Evolutionary conservation across 208 protist species (phyloP).

Genomic region (Acanthamoeba sp.): DNA sequence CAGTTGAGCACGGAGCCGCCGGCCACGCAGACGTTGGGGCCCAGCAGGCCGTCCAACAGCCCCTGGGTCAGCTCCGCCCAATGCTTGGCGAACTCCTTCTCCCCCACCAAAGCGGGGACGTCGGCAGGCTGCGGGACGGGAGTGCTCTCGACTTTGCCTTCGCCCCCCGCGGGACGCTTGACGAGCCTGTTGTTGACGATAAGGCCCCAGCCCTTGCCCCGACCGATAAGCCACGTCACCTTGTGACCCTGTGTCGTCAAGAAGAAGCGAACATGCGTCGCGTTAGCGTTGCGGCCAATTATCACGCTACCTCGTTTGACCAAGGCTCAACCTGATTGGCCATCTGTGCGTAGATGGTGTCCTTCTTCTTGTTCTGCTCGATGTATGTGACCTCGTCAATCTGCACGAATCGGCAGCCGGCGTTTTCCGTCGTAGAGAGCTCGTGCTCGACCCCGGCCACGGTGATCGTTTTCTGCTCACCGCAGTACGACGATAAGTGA

Average conservation of each 20-base stretch:
- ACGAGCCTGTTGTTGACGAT: constrained; percentile 72
- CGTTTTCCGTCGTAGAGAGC: constrained; percentile 65
- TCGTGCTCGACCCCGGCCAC: constrained; percentile 25
- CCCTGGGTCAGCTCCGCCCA: constrained; percentile 60
- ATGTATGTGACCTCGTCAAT: constrained; percentile 68
- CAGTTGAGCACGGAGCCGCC: constrained; percentile 68
- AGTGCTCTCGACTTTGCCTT: neutral
- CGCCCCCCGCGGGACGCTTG: neutral
- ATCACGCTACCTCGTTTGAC: neutral
- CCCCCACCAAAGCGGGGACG: neutral
- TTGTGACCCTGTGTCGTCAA: constrained; percentile 15
- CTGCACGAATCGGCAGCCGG: constrained; percentile 68
- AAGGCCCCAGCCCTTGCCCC: constrained; percentile 57
- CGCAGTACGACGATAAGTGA: neutral
- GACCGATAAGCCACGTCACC: constrained; percentile 71
- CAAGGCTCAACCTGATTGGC: constrained; percentile 40
- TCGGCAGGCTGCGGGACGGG: neutral
- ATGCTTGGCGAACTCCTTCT: neutral
- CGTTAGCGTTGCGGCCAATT: neutral
- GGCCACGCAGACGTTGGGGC: constrained; percentile 71
- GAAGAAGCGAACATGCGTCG: neutral
- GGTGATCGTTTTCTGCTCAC: constrained; percentile 26
- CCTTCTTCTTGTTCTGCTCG: constrained; percentile 77
- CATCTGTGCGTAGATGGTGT: constrained; percentile 71
- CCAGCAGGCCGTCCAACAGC: constrained; percentile 64